Evolutionary conservation across 2,329 filamentous ascomycete species (phyloP), one percentile per base, ranked within the genome.

Genomic region (Sclerotinia sclerotiorum): DNA sequence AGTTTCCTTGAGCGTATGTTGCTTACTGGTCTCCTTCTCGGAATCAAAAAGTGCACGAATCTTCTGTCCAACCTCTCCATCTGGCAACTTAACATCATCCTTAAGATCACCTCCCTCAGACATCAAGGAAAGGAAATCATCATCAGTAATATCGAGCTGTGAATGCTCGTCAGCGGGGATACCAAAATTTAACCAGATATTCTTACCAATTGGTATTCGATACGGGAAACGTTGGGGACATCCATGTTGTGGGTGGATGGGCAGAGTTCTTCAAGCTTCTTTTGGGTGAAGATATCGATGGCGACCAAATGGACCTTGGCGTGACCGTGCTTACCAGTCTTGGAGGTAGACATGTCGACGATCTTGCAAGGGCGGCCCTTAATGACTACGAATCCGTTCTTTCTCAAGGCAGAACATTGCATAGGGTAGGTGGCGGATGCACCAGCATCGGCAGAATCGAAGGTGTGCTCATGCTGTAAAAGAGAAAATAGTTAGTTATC

Each of bases 281-380:
- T 99, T 88, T 87, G 87, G 75, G 94, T 99, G 90, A 99, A 99
- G 87, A 99, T 98, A 83, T 99, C 95, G 82, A 96, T 89, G 81
- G 93, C 95, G 79, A 97, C 91, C 78, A 99, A 86, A 85, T 99
- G 94, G 82, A 99, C 95, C 90, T 99, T 99, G 85, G 95, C 95
- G 92, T 99, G 96, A 83, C 95, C 95, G 91, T 99, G 95, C 93
- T 99, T 99, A 85, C 95, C 95, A 77, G 95, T 99, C 94, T 99
- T 99, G 83, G 95, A 99, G 86, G 95, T 99, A 77, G 93, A 97
- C 96, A 99, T 99, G 81, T 99, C 95, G 83, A 98, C 92, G 79
- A 99, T 99, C 92, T 98, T 99, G 94, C 95, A 99, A 79, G 95
- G 96, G 79, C 95, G 95, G 84, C 87, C 85, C 90, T 99, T 99